Conservation (phyloP, 176 grass and related monocot species). For the Cenchrus americanus region DNA sequence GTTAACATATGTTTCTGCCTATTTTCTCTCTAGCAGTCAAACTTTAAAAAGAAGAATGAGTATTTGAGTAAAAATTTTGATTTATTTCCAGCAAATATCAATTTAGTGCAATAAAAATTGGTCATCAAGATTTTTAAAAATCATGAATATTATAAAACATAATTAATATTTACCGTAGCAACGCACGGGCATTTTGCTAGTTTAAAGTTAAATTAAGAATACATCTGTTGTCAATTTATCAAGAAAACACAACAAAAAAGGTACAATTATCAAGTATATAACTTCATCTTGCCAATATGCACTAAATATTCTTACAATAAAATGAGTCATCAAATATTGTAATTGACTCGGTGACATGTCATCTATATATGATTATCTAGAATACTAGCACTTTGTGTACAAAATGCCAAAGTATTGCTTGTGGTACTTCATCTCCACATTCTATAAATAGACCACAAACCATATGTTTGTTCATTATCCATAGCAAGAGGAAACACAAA, state of each 20-base stretch:
- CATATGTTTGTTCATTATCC: neutral
- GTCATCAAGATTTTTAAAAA: too few relatives aligned
- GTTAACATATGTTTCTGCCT: too few relatives aligned
- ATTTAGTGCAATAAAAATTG: too few relatives aligned
- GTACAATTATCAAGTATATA: neutral
- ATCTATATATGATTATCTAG: neutral
- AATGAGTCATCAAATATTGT: neutral
- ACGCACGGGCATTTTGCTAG: too few relatives aligned
- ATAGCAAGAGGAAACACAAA: neutral
- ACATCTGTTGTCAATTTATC: neutral
- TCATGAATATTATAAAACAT: too few relatives aligned
- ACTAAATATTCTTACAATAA: neutral
- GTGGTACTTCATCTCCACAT: neutral
- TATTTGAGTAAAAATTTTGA: too few relatives aligned
- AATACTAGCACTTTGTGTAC: neutral
- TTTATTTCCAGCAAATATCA: too few relatives aligned
- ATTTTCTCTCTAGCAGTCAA: too few relatives aligned
- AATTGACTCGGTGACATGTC: neutral
- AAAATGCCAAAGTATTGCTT: conserved; percentile 17
- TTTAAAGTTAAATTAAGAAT: neutral
- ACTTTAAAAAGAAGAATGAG: too few relatives aligned
- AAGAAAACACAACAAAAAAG: neutral
- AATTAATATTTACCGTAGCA: too few relatives aligned
- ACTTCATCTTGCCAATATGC: neutral
- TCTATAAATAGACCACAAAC: neutral